Conservation (phyloP, 768 basidiomycete genomes). For the Boletus coccyginus region DNA sequence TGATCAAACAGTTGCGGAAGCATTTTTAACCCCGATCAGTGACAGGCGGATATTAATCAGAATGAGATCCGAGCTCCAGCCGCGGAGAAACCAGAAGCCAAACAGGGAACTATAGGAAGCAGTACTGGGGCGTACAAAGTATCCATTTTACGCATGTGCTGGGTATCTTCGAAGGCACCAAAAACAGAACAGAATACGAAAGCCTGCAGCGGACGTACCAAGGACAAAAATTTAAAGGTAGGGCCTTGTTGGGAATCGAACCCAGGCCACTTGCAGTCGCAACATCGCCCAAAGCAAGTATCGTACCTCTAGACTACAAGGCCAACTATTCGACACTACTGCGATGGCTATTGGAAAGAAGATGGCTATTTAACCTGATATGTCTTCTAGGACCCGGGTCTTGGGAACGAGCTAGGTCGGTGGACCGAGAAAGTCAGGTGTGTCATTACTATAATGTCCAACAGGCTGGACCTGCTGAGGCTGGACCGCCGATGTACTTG, state of each 20-base stretch:
- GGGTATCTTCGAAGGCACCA: background rate
- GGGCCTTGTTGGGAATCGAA: constrained; percentile 42
- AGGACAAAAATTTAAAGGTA: background rate
- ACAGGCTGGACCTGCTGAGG: no score
- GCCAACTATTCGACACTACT: background rate
- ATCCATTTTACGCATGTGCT: background rate
- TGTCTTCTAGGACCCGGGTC: no score
- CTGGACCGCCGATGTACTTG: no score
- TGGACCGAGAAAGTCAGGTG: no score
- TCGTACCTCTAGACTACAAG: constrained; percentile 37
- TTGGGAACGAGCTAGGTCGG: no score
- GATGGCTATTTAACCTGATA: background rate
- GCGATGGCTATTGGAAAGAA: background rate
- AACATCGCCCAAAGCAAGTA: constrained; percentile 31
- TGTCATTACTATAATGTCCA: no score
- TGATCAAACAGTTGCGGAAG: background rate
- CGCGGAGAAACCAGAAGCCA: background rate
- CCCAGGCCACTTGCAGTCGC: constrained; percentile 34
- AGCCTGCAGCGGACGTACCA: no score
- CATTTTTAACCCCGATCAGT: background rate
- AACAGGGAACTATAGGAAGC: no score
- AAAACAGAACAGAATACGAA: background rate
- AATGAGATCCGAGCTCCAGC: background rate
- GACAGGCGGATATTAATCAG: background rate
- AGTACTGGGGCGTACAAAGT: no score